These are phyloP conservation scores for Ceraceosorus guamensis DNA, from an alignment of 1,284 basidiomycete species.

Conservation along the genomic window DNA sequence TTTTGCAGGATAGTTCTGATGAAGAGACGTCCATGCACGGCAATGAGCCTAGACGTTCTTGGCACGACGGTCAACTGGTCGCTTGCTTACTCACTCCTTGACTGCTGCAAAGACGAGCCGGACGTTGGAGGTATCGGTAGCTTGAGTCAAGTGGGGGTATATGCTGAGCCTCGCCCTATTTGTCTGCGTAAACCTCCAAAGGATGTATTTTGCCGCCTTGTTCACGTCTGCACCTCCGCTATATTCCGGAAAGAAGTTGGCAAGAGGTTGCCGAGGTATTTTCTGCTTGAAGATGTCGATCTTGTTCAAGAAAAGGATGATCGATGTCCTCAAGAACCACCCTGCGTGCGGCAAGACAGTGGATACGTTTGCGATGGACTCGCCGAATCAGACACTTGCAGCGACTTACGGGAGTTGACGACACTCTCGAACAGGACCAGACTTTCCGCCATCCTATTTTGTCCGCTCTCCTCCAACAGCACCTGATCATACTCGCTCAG, in stretches of 20 bases:
- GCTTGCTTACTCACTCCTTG: conserved; percentile 59
- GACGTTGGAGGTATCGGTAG: conserved; percentile 61
- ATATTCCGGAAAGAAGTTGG: conserved; percentile 89
- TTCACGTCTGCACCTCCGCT: conserved; percentile 83
- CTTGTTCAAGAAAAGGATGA: conserved; percentile 77
- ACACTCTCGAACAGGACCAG: conserved; percentile 88
- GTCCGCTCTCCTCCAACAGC: conserved; percentile 35
- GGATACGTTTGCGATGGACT: neutral
- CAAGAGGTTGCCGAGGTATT: conserved; percentile 66
- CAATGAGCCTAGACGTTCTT: neutral
- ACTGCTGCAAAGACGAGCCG: conserved; percentile 90
- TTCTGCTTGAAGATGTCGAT: conserved; percentile 93
- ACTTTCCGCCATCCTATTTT: conserved; percentile 92
- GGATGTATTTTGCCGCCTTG: conserved; percentile 94
- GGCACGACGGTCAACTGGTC: neutral
- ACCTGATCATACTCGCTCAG: conserved; percentile 44
- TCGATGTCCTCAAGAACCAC: conserved; percentile 88
- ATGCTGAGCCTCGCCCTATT: conserved; percentile 57
- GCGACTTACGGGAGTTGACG: conserved; percentile 60
- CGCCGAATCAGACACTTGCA: neutral
- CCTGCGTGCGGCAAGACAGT: conserved; percentile 54
- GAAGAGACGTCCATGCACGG: neutral
- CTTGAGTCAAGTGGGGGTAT: conserved; percentile 54
- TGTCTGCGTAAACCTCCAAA: conserved; percentile 94
- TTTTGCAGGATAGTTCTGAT: conserved; percentile 16